Base-by-base conservation (phyloP, 257 asterid genomes). In the Nicotiana tabacum region DNA sequence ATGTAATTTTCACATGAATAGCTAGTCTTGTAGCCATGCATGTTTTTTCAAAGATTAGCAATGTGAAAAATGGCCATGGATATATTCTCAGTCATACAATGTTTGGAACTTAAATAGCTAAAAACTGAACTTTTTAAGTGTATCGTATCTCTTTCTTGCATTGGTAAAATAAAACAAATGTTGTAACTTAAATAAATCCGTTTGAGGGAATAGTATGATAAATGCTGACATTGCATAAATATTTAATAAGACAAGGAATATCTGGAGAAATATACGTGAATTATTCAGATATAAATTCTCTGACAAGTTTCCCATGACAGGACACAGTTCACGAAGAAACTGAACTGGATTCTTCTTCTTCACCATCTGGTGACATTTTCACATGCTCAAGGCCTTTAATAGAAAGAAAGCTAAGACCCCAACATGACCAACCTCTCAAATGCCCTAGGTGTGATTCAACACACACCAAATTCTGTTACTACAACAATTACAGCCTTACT, bases 381-480 rank as follows among this genome's bases (percentile, higher is more conserved):
- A 69, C 98, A 39, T 95, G 98, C 83, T 85, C 94, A 83, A 65
- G 91, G 39, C 92, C 97, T 24, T 21, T 95, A 29, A 89, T 91
- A 9, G 98, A 93, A 83, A 86, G 98, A 13, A 83, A 96, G 5
- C 90, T 95, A 2, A 83, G 99, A 78, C 98, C 98, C 0, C 94
- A 84, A 4, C 98, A 95, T 72, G 97, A 94, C 60, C 94, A 92
- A 62, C 77, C 96, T 29, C 86, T 87, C 0, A 95, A 95, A 76
- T 95, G 99, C 83, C 99, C 99, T 4, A 86, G 99, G 3, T 95
- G 99, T 74, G 99, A 95, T 16, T 95, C 99, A 46, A 91, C 99
- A 0, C 94, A 95, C 94, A 95, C 99, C 35, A 95, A 95, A 56
- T 95, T 95, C 87, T 93, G 99, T 62, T 95, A 95, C 90, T 95